A percentile compares a stretch with the other conserved stretches of the same genome.
Conservation (phyloP, 441 rosid species). For the Isatis lusitanica region DNA sequence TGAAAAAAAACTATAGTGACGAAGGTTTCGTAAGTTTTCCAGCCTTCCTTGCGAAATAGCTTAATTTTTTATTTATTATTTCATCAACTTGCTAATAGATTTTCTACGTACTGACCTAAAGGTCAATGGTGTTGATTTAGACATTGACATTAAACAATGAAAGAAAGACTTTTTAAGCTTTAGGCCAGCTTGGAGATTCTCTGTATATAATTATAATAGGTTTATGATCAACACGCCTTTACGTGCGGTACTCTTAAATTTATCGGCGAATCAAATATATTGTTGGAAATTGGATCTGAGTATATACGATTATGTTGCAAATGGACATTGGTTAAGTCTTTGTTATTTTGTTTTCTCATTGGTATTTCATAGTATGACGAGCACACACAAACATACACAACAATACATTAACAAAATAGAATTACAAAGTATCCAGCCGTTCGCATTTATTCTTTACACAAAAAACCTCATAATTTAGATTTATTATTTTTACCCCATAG, state of each 20-base stretch:
- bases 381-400: conserved; percentile 16
- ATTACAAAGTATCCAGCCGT: conserved; percentile 32
- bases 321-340: not conserved
- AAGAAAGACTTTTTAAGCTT: not conserved
- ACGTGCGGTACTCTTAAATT: not conserved
- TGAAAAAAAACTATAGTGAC: not conserved
- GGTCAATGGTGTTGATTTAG: conserved; percentile 23
- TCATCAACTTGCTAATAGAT: conserved; percentile 16
- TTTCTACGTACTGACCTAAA: not conserved
- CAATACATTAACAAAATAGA: conserved; percentile 17
- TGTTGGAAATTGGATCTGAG: not conserved
- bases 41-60: not conserved
- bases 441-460: conserved; percentile 18
- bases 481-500: not conserved
- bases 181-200: not conserved
- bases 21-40: not conserved
- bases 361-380: conserved; percentile 4
- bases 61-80: not conserved
- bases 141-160: conserved; percentile 12
- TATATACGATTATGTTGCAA: too few relatives aligned
- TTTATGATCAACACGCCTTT: not conserved
- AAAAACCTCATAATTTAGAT: not conserved
- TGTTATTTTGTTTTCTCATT: not conserved
- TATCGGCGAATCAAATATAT: not conserved
- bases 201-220: not conserved